A percentile compares a stretch with the other conserved stretches of the same genome.
Evolutionary conservation across 2,329 filamentous ascomycete species (phyloP).

Genomic region (Hymenoscyphus fructigenus): DNA sequence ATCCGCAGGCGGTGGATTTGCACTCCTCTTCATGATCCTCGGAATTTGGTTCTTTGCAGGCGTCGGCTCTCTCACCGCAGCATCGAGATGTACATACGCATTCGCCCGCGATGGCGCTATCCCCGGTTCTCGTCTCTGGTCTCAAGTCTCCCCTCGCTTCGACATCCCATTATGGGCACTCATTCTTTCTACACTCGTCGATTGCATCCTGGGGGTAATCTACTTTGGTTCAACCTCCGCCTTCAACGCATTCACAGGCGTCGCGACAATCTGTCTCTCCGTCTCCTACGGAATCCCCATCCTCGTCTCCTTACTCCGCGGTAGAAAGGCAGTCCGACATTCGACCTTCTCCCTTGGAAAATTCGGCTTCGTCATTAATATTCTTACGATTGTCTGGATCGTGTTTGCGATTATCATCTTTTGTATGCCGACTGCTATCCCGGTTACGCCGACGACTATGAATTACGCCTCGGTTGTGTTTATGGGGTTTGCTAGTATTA

Average conservation of each 20-base stretch:
- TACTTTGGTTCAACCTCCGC: constrained; percentile 77
- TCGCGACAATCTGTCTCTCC: constrained; percentile 75
- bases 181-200: constrained; percentile 64
- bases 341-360: constrained; percentile 68
- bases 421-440: constrained; percentile 68
- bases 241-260: constrained; percentile 77
- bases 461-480: constrained; percentile 69
- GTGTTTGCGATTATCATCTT: constrained; percentile 68
- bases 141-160: constrained; percentile 62
- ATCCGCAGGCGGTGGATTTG: constrained; percentile 46
- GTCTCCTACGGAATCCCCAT: constrained; percentile 76
- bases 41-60: constrained; percentile 52
- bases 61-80: constrained; percentile 52
- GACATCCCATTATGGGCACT: constrained; percentile 72
- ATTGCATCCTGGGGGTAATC: constrained; percentile 72
- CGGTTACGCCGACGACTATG: constrained; percentile 57
- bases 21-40: constrained; percentile 49
- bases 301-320: constrained; percentile 65
- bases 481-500: constrained; percentile 59
- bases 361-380: constrained; percentile 68
- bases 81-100: constrained; percentile 64
- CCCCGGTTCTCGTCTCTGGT: constrained; percentile 62
- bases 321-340: constrained; percentile 62
- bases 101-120: constrained; percentile 68
- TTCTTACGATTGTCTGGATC: constrained; percentile 69